Evolutionary conservation across 2,329 filamentous ascomycete genomes (phyloP).

Genomic region (Fusarium sp.): DNA sequence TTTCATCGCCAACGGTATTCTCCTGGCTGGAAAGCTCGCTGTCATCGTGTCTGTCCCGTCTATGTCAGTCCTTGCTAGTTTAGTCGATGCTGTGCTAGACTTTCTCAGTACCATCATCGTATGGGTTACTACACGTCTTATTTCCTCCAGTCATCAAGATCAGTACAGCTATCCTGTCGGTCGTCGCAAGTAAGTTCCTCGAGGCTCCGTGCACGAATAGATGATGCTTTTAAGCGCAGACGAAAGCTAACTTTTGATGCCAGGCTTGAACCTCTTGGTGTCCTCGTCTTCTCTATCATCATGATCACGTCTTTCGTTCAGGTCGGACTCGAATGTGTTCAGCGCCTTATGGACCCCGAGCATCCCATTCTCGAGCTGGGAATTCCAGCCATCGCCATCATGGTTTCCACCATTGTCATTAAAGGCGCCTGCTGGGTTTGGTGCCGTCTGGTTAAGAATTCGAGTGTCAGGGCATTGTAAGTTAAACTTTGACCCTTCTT

Average conservation of each 20-base stretch:
- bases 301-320: constrained; percentile 91
- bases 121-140: constrained; percentile 82
- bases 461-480: constrained; percentile 83
- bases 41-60: constrained; percentile 85
- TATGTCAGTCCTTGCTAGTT: constrained; percentile 83
- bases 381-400: constrained; percentile 81
- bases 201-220: not conserved
- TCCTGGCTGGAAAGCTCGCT: constrained; percentile 82
- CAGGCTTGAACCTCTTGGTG: constrained; percentile 82
- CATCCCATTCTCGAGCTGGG: constrained; percentile 81
- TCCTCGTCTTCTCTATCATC: constrained; percentile 86
- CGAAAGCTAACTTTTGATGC: constrained; percentile 36
- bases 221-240: not conserved
- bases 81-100: constrained; percentile 85
- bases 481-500: constrained; percentile 46
- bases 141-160: constrained; percentile 75
- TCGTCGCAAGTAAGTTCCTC: constrained; percentile 65
- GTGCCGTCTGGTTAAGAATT: constrained; percentile 89
- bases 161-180: constrained; percentile 85
- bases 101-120: constrained; percentile 87
- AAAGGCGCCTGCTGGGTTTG: constrained; percentile 89
- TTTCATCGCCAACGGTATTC: constrained; percentile 80
- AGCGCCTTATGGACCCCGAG: constrained; percentile 72
- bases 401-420: constrained; percentile 85
- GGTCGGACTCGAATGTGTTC: constrained; percentile 79